Conservation (phyloP, 495 filamentous ascomycete species). For the Penicillium lividum region DNA sequence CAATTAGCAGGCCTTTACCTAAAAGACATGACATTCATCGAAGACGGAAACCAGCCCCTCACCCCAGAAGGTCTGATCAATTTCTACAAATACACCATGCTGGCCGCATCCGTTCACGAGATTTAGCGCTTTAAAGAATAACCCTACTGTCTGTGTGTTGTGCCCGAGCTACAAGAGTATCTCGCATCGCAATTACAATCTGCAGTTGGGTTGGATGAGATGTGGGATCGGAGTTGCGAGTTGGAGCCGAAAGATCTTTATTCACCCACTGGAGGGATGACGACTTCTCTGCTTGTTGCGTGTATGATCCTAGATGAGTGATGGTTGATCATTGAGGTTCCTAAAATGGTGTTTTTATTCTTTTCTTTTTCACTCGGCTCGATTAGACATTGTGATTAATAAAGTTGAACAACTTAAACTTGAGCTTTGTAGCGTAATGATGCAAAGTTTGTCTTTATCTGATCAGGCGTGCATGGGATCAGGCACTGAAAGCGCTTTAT, state of each 20-base stretch:
- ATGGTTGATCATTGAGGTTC: neutral
- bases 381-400: neutral
- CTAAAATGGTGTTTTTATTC: neutral
- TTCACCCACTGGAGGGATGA: constrained; percentile 54
- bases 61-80: constrained; percentile 90
- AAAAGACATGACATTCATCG: constrained; percentile 93
- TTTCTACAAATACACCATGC: constrained; percentile 89
- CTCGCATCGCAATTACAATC: constrained; percentile 82
- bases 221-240: constrained; percentile 86
- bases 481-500: too few relatives aligned
- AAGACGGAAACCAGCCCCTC: constrained; percentile 89
- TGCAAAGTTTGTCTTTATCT: neutral
- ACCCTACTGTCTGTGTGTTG: constrained; percentile 77
- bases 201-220: constrained; percentile 83
- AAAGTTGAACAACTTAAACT: neutral
- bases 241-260: constrained; percentile 69
- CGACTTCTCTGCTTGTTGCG: constrained; percentile 29
- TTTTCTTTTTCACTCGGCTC: neutral
- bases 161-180: constrained; percentile 88
- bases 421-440: neutral
- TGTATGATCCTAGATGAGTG: constrained; percentile 27
- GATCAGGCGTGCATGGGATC: neutral
- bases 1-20: constrained; percentile 73
- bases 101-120: constrained; percentile 89
- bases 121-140: constrained; percentile 91